Evolutionary conservation across 2,329 filamentous ascomycete species (phyloP).

Genomic region (Ophiosphaerella korrae): DNA sequence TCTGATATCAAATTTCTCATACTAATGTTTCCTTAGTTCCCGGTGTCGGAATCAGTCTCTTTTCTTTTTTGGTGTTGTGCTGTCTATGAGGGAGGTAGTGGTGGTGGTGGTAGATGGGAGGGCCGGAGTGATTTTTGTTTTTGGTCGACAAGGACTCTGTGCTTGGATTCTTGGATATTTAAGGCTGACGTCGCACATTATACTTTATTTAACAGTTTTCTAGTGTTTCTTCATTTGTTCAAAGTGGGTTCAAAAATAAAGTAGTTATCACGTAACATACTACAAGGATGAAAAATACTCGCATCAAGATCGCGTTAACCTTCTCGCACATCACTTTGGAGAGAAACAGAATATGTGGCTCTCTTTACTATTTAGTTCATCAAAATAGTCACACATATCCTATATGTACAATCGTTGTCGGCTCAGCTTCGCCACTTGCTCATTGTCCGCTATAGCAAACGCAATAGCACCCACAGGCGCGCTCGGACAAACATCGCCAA

Average conservation of each 20-base stretch:
- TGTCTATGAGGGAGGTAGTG: background rate
- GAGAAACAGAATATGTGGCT: no score
- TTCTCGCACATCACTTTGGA: no score
- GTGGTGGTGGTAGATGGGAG: background rate
- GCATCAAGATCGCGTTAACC: no score
- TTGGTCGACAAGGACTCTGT: no score
- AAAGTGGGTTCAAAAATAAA: no score
- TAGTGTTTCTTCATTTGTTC: background rate
- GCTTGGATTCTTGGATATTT: background rate
- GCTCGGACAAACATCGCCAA: constrained; percentile 36
- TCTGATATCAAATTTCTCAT: no score
- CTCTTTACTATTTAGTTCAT: no score
- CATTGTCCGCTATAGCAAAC: constrained; percentile 27
- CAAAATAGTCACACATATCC: no score
- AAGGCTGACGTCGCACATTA: background rate
- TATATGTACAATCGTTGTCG: constrained; percentile 31
- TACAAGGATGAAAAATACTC: no score
- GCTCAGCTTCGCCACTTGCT: constrained; percentile 21
- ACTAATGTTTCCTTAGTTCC: constrained; percentile 15
- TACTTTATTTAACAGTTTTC: background rate
- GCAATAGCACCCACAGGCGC: constrained; percentile 36
- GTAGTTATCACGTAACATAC: no score
- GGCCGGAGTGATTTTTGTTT: no score
- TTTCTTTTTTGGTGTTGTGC: constrained; percentile 1
- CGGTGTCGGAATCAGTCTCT: constrained; percentile 36